Base-by-base conservation (phyloP, 371 early-diverging fungal genomes). In the Actinomortierella ambigua region DNA sequence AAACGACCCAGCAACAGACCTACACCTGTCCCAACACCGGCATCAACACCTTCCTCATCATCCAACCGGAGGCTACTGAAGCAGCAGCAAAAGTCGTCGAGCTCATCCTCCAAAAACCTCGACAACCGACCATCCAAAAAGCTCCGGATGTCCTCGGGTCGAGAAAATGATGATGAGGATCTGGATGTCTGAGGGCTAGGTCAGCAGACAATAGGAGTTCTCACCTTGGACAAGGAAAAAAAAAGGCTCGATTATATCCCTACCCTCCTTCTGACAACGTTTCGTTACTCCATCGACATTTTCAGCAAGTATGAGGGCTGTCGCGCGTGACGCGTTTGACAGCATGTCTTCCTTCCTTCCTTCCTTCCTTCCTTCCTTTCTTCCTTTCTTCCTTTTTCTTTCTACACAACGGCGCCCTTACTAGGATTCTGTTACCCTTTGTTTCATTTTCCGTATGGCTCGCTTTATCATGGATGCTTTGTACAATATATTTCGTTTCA, bases 81-180 rank as follows among this genome's bases (percentile, higher is more conserved):
- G 57, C 73, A 71, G 44, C 70, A 64, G 22, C 59, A 73, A 27
- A 41, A 46, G 6, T 55, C 65, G 17, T 14, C 41, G 54, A 43
- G 48, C 20, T 24, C 18, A 22, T 48, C 48, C 8, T 18, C 48
- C 22, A 48, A 48, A 22, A 22, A 15, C 8, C 18, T 18, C 7
- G 58, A 57, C 20, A 50, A 67, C 41, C 75, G 64, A 14, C 68
- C 75, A 3, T 51, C 51, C 18, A 73, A 73, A 53, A 73, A 73
- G 47, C 63, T 67, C 39, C 49, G 75, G 9, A 43, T 73, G 2
- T 73, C 75, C 0, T 73, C 75, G 2, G 63, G 68, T 34, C 68
- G 68, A 2, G 68, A 68, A 29, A 34, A 34, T 11, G 34, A 34
- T 23, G 75, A 73, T 46, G 75, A 73, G 50, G 75, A 73, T 20